A percentile compares a stretch with the other conserved stretches of the same genome.
phyloP scores from a whole-genome alignment of 2,329 filamentous ascomycete genomes.

The Lasiodiplodia citricola region DNA sequence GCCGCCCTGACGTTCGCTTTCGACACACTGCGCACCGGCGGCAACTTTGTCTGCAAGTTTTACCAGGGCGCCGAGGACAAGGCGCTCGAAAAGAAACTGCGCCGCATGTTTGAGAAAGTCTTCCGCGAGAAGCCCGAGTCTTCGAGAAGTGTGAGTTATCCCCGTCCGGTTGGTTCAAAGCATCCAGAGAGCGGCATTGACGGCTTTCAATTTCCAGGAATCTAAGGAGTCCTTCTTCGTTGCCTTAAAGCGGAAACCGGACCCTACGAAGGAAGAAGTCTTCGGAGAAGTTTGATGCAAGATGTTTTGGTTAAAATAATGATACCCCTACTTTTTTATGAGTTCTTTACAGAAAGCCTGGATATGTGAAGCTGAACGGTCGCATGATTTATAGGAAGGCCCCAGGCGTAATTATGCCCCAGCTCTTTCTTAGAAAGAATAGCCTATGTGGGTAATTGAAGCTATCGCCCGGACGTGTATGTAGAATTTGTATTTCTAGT shows the following conservation, averaged over 20 bases:
- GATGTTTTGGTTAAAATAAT: neutral
- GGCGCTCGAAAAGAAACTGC: slow-evolving; percentile 74
- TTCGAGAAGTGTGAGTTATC: slow-evolving; percentile 75
- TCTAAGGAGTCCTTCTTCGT: slow-evolving; percentile 89
- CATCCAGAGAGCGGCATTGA: neutral
- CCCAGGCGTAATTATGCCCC: too few species aligned
- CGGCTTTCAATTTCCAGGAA: slow-evolving; percentile 58
- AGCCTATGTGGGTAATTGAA: too few species aligned
- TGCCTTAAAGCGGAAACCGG: slow-evolving; percentile 70
- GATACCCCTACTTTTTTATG: neutral
- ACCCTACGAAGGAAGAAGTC: slow-evolving; percentile 53
- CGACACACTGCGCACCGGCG: slow-evolving; percentile 80
- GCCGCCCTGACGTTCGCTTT: slow-evolving; percentile 85
- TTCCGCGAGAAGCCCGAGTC: slow-evolving; percentile 89
- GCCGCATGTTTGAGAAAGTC: slow-evolving; percentile 78
- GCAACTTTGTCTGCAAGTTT: slow-evolving; percentile 97
- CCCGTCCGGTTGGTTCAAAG: too few species aligned
- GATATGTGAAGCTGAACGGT: too few species aligned
- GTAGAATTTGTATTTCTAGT: too few species aligned
- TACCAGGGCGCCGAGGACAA: slow-evolving; percentile 92
- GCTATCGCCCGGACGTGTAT: too few species aligned
- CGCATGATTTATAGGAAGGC: too few species aligned
- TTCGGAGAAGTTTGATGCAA: slow-evolving; percentile 34
- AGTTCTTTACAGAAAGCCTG: too few species aligned
- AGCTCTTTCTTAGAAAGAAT: too few species aligned